Conservation (phyloP, 2,329 filamentous ascomycete genomes). For the Nothophoma quercina region DNA sequence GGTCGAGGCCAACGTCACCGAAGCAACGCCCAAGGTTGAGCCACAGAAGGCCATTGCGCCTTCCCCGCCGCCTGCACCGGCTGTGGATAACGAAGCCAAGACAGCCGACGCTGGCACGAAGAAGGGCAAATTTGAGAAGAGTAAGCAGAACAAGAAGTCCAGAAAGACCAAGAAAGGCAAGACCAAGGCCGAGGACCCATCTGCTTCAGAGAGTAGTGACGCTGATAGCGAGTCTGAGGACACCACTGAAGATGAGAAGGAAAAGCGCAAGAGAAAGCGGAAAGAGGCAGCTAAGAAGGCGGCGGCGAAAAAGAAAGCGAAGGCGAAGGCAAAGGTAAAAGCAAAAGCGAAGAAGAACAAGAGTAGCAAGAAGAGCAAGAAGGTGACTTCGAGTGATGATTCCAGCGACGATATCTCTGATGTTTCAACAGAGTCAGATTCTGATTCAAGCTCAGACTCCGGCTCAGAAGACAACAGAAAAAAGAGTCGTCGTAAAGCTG, state of each 20-base stretch:
- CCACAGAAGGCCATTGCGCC: neutral
- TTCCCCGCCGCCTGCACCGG: neutral
- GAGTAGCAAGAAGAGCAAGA: slow-evolving; percentile 30
- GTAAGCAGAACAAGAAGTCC: slow-evolving; percentile 25
- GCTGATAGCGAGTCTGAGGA: slow-evolving; percentile 29
- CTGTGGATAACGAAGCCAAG: slow-evolving; percentile 16
- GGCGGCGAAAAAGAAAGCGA: slow-evolving; percentile 29
- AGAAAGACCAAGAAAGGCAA: too few species aligned
- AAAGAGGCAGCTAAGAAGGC: slow-evolving; percentile 20
- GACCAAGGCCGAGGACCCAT: slow-evolving; percentile 20
- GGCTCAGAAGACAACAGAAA: slow-evolving; percentile 17
- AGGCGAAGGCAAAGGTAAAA: slow-evolving; percentile 18
- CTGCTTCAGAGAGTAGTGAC: slow-evolving; percentile 33
- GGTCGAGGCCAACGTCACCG: slow-evolving; percentile 13
- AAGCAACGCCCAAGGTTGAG: slow-evolving; percentile 3
- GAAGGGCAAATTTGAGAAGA: neutral
- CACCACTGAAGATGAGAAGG: slow-evolving; percentile 31
- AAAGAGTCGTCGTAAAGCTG: slow-evolving; percentile 24
- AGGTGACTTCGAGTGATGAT: slow-evolving; percentile 27
- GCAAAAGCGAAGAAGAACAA: slow-evolving; percentile 33
- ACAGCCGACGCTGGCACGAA: neutral
- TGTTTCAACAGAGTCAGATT: slow-evolving; percentile 23
- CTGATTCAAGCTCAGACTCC: slow-evolving; percentile 19
- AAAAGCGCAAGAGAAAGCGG: slow-evolving; percentile 30
- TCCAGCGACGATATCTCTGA: slow-evolving; percentile 26